Evolutionary conservation across 495 filamentous ascomycete species (phyloP).

Genomic region (Daldinia concentrica): DNA sequence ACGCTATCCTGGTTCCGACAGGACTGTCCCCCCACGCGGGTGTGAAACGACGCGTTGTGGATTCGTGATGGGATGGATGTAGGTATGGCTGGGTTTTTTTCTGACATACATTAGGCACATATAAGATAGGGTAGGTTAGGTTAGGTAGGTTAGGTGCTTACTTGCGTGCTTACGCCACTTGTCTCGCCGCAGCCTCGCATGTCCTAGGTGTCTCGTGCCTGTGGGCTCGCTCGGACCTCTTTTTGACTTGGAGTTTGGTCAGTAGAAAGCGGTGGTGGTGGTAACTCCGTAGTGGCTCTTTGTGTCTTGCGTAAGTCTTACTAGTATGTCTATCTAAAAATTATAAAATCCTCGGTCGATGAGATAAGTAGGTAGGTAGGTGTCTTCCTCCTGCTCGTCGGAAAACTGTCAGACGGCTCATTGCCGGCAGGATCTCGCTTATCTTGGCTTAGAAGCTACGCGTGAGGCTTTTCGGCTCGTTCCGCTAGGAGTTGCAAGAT

Average conservation of each 20-base stretch:
- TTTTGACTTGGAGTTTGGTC: background rate
- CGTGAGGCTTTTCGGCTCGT: background rate
- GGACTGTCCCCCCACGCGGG: background rate
- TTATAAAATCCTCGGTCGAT: background rate
- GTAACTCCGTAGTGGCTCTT: background rate
- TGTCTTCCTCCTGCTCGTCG: background rate
- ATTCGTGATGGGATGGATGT: background rate
- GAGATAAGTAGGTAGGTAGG: background rate
- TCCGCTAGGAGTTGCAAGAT: background rate
- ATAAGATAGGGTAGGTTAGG: background rate
- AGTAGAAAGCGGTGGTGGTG: background rate
- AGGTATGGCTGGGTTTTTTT: no score
- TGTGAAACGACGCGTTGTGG: slow-evolving; percentile 2
- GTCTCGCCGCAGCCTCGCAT: slow-evolving; percentile 36
- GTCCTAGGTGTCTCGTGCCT: slow-evolving; percentile 15
- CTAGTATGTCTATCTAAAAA: background rate
- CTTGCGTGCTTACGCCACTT: background rate
- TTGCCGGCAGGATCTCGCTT: background rate
- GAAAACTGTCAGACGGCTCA: background rate
- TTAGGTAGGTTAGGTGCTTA: background rate
- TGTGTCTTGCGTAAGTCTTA: no score
- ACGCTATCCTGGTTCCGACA: background rate
- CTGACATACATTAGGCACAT: background rate
- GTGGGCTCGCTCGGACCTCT: background rate
- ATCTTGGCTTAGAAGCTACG: background rate